Conservation (phyloP, 805 yeast genomes). For the Kodamaea jinghongensis region DNA sequence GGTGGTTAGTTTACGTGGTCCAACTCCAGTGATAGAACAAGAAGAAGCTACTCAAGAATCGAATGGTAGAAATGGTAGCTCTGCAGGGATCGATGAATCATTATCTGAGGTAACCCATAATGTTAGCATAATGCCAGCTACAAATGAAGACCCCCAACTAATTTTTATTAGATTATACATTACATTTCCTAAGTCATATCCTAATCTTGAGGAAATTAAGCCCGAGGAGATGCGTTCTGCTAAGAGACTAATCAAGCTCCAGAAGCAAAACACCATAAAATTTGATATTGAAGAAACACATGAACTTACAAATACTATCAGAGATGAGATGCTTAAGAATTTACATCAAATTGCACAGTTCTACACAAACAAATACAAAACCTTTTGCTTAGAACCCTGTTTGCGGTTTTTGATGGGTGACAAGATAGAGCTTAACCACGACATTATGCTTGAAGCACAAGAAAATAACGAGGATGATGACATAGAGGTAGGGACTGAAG, state of each 20-base stretch:
- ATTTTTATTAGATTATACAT: conserved; percentile 69
- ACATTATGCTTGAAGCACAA: conserved; percentile 21
- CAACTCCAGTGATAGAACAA: conserved; percentile 11
- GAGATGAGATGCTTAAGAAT: conserved; percentile 48
- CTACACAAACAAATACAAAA: conserved; percentile 51
- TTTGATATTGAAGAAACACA: conserved; percentile 78
- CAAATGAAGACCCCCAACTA: conserved; percentile 33
- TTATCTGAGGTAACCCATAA: background rate
- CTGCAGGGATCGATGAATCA: background rate
- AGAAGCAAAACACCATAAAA: conserved; percentile 24
- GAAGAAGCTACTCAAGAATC: conserved; percentile 3
- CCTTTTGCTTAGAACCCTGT: conserved; percentile 78
- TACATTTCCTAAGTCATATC: conserved; percentile 73
- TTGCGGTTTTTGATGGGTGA: conserved; percentile 81
- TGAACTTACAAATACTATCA: conserved; percentile 51
- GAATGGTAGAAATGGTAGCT: background rate
- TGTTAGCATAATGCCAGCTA: conserved; percentile 1
- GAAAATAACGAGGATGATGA: conserved; percentile 24
- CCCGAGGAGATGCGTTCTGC: conserved; percentile 9
- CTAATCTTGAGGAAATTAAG: conserved; percentile 50
- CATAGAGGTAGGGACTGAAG: conserved; percentile 38
- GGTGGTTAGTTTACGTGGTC: conserved; percentile 73
- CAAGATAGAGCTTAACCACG: conserved; percentile 46
- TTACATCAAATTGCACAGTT: conserved; percentile 55
- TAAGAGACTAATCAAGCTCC: conserved; percentile 17